A percentile compares a stretch with the other conserved stretches of the same genome.
These are phyloP conservation scores for Nelumbo lutea DNA, from an alignment of 164 flowering plant genomes.

Conservation along the genomic window DNA sequence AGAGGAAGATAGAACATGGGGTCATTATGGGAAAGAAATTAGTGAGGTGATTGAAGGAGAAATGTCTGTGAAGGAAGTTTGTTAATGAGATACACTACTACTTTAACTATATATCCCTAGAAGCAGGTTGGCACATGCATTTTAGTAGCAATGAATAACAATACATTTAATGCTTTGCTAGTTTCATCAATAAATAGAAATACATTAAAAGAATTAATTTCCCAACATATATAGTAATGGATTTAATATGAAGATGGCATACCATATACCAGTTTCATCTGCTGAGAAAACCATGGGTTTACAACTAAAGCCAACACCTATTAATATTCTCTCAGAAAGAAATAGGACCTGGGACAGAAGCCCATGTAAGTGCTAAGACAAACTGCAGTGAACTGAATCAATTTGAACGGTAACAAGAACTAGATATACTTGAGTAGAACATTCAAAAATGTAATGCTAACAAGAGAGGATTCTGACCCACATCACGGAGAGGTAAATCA, in stretches of 20 bases:
- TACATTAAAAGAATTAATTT: no score
- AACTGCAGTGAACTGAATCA: background rate
- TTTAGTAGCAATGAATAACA: no score
- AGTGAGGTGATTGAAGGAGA: no score
- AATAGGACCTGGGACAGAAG: conserved; percentile 59
- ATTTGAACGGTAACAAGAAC: conserved; percentile 6
- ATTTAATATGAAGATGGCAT: conserved; percentile 12
- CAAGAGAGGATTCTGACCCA: conserved; percentile 98
- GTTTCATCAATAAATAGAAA: no score
- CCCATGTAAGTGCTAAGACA: background rate
- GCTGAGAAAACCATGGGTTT: conserved; percentile 88
- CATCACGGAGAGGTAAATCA: conserved; percentile 99
- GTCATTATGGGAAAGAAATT: no score
- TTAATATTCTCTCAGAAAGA: conserved; percentile 80
- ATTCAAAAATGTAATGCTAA: conserved; percentile 8
- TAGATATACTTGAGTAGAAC: background rate
- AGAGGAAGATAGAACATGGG: no score
- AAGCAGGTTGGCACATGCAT: no score
- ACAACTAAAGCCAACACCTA: conserved; percentile 96
- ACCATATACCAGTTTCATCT: conserved; percentile 96
- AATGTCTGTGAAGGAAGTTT: no score
- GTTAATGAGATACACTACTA: no score
- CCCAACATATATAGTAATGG: no score
- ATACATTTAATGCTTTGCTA: no score
- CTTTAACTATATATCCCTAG: no score